A percentile compares a stretch with the other conserved stretches of the same genome.
Evolutionary conservation across 2,329 filamentous ascomycete genomes (phyloP).

Genomic region (Escovopsis sp.): DNA sequence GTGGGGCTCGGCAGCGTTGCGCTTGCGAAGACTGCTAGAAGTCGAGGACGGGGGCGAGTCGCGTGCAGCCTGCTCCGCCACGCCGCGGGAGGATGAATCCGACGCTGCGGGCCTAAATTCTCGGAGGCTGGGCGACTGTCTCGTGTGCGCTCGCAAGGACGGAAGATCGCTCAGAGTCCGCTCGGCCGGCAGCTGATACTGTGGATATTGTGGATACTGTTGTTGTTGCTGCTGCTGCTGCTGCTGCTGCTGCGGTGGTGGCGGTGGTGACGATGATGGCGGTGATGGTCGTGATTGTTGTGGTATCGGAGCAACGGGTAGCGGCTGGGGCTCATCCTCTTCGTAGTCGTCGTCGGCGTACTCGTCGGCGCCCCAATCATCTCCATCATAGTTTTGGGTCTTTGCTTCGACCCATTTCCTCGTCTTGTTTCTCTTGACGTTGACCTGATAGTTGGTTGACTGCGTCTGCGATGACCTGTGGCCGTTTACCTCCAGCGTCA

Average conservation of each 20-base stretch:
- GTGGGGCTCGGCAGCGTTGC: background rate
- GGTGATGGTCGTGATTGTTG: conserved; percentile 1
- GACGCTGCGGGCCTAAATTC: conserved; percentile 3
- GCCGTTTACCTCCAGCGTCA: background rate
- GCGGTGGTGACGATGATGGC: background rate
- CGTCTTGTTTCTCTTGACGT: conserved; percentile 79
- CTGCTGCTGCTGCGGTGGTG: background rate
- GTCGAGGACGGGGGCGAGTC: conserved; percentile 3
- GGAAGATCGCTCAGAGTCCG: conserved; percentile 1
- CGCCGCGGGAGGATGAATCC: conserved; percentile 2
- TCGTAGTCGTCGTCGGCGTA: conserved; percentile 45
- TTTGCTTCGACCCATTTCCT: conserved; percentile 93
- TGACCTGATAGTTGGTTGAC: conserved; percentile 51
- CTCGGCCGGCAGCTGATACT: too few species aligned
- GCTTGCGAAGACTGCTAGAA: background rate
- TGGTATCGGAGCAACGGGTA: conserved; percentile 10
- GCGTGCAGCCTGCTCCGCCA: conserved; percentile 1
- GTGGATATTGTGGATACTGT: too few species aligned
- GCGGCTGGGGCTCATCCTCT: conserved; percentile 28
- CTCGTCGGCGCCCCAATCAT: conserved; percentile 75
- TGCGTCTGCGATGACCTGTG: conserved; percentile 18
- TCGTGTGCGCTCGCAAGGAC: conserved; percentile 3
- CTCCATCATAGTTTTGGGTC: conserved; percentile 73
- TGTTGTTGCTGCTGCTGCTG: too few species aligned
- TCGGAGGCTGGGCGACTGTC: conserved; percentile 1